phyloP scores from a whole-genome alignment of 2,329 filamentous ascomycete species.

The Cephalotrichum gorgonifer region DNA sequence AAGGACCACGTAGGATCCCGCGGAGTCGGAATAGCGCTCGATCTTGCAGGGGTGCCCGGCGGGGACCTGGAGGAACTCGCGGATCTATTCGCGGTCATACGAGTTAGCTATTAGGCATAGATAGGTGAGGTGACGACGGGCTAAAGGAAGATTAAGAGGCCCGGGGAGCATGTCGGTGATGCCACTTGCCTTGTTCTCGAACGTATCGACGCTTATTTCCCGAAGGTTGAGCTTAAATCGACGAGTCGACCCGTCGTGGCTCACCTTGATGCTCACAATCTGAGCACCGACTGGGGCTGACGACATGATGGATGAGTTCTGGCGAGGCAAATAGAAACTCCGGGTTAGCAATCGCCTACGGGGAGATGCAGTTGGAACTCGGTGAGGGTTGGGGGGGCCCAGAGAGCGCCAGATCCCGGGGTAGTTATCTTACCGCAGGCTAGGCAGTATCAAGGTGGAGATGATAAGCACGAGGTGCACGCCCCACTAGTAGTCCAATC shows the following conservation, averaged over 20 bases:
- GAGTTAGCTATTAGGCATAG: not conserved
- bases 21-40: constrained; percentile 93
- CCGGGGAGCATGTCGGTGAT: too few relatives aligned
- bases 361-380: not conserved
- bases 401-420: not conserved
- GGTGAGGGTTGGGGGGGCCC: not conserved
- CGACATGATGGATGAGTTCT: not conserved
- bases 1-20: constrained; percentile 67
- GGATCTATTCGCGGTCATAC: constrained; percentile 16
- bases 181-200: constrained; percentile 74
- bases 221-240: constrained; percentile 84
- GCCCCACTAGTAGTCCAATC: not conserved
- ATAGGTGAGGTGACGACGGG: not conserved
- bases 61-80: constrained; percentile 23
- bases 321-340: not conserved
- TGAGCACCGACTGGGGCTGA: not conserved
- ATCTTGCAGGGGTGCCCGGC: constrained; percentile 42
- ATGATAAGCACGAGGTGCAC: not conserved
- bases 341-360: not conserved
- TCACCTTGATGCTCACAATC: constrained; percentile 72
- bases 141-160: constrained; percentile 1
- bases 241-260: constrained; percentile 62
- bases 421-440: not conserved
- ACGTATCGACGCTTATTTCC: constrained; percentile 63
- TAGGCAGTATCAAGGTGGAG: not conserved